A percentile compares a stretch with the other conserved stretches of the same genome.
Evolutionary conservation across 768 basidiomycete genomes (phyloP).

Genomic region (Boletus eberwhitei): DNA sequence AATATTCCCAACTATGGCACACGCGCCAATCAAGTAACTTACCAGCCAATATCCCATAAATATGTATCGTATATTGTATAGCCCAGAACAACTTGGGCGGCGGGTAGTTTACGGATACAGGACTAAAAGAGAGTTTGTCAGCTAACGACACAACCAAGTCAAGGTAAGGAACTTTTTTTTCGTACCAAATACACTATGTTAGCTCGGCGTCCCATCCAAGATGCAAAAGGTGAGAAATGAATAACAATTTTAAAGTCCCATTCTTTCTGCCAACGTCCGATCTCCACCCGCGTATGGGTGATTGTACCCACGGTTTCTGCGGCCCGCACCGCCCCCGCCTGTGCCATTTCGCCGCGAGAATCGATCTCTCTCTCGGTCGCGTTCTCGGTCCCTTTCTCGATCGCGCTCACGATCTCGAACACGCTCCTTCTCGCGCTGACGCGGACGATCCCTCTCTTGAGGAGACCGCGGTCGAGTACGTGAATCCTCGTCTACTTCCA

Average conservation of each 20-base stretch:
- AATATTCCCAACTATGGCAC: not conserved
- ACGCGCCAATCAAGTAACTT: not conserved
- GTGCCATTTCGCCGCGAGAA: slow-evolving; percentile 43
- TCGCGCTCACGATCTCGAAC: slow-evolving; percentile 35
- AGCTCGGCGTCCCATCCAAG: slow-evolving; percentile 21
- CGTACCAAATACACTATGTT: slow-evolving; percentile 40
- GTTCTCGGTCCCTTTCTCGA: slow-evolving; percentile 35
- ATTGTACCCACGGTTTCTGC: slow-evolving; percentile 38
- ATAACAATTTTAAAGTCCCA: slow-evolving; percentile 58
- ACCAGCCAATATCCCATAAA: slow-evolving; percentile 21
- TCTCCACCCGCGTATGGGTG: slow-evolving; percentile 41
- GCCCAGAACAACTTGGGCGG: slow-evolving; percentile 19
- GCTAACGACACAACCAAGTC: slow-evolving; percentile 27
- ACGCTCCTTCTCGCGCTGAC: slow-evolving; percentile 37
- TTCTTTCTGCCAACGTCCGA: slow-evolving; percentile 83
- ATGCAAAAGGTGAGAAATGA: slow-evolving; percentile 15
- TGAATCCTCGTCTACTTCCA: slow-evolving; percentile 57
- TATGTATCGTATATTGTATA: slow-evolving; percentile 22
- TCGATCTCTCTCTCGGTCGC: slow-evolving; percentile 38
- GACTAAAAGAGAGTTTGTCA: slow-evolving; percentile 27
- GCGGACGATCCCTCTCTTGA: slow-evolving; percentile 39
- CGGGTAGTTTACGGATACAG: slow-evolving; percentile 34
- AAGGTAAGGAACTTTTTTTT: slow-evolving; percentile 7
- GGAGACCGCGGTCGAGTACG: slow-evolving; percentile 43
- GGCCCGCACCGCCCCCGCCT: slow-evolving; percentile 35